These are phyloP conservation scores for Lodderomyces oxycetoniae DNA, from an alignment of 1,139 yeast species.

Conservation along the genomic window DNA sequence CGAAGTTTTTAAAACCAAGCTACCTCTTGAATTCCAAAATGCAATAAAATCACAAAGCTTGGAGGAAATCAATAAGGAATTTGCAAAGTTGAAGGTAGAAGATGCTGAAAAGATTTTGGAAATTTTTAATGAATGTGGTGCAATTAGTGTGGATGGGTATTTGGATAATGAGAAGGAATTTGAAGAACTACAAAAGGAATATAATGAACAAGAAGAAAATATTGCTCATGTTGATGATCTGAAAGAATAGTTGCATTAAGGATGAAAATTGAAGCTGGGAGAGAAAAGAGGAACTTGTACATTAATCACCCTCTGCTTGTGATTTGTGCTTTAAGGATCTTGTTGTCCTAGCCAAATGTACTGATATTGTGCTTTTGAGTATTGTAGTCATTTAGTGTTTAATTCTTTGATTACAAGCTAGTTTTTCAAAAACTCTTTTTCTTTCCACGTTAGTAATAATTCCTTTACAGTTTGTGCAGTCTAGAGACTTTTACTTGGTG, in stretches of 20 bases:
- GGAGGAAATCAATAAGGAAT: conserved; percentile 79
- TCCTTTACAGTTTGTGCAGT: no score
- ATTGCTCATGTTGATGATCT: conserved; percentile 13
- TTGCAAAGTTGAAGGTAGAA: conserved; percentile 67
- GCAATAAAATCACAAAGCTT: conserved; percentile 72
- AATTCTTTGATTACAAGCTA: no score
- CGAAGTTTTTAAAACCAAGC: conserved; percentile 45
- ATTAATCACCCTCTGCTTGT: no score
- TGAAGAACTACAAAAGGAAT: conserved; percentile 52
- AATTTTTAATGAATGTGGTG: conserved; percentile 73
- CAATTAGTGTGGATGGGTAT: conserved; percentile 73
- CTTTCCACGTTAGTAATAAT: no score
- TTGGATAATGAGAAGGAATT: conserved; percentile 75
- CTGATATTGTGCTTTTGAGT: no score
- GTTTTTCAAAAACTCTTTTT: no score
- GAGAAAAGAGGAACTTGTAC: no score
- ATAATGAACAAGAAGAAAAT: conserved; percentile 20
- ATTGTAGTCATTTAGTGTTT: no score
- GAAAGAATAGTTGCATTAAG: conserved; percentile 25
- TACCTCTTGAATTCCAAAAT: conserved; percentile 61
- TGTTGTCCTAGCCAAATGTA: no score
- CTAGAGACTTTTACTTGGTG: no score
- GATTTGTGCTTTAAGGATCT: no score
- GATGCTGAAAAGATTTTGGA: conserved; percentile 80
- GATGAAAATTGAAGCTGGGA: no score